phyloP scores from a whole-genome alignment of 2,329 filamentous ascomycete genomes.

The Sporothrix brasiliensis region DNA sequence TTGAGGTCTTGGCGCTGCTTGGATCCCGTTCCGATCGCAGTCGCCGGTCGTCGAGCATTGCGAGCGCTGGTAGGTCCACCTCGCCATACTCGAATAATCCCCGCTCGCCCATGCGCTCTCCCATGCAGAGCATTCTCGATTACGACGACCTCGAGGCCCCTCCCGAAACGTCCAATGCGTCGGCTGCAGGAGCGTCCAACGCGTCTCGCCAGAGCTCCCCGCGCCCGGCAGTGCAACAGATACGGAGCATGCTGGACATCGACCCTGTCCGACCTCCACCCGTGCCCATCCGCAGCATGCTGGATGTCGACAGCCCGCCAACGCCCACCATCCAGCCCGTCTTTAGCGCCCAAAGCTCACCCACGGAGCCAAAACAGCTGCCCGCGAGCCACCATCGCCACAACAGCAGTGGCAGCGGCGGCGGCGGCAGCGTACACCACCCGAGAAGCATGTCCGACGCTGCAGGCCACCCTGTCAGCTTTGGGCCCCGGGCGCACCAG shows the following conservation, averaged over 20 bases:
- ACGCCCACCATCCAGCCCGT: conserved; percentile 40
- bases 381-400: conserved; percentile 34
- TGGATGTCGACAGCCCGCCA: conserved; percentile 51
- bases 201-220: conserved; percentile 43
- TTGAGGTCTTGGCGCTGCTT: conserved; percentile 70
- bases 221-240: conserved; percentile 55
- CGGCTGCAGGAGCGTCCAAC: neutral
- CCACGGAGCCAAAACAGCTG: conserved; percentile 47
- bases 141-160: conserved; percentile 45
- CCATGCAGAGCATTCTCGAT: conserved; percentile 70
- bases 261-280: conserved; percentile 46
- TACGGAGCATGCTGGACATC: conserved; percentile 69
- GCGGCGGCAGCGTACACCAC: conserved; percentile 38
- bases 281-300: conserved; percentile 55
- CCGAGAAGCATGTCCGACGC: conserved; percentile 62
- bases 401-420: conserved; percentile 13
- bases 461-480: conserved; percentile 52
- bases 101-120: conserved; percentile 68
- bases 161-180: conserved; percentile 25
- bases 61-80: conserved; percentile 49
- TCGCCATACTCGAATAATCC: conserved; percentile 59
- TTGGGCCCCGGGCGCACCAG: conserved; percentile 47
- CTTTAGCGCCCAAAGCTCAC: conserved; percentile 53
- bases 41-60: conserved; percentile 38
- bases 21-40: conserved; percentile 50